Base-by-base conservation (phyloP, 495 filamentous ascomycete species). In the Neurospora intermedia region DNA sequence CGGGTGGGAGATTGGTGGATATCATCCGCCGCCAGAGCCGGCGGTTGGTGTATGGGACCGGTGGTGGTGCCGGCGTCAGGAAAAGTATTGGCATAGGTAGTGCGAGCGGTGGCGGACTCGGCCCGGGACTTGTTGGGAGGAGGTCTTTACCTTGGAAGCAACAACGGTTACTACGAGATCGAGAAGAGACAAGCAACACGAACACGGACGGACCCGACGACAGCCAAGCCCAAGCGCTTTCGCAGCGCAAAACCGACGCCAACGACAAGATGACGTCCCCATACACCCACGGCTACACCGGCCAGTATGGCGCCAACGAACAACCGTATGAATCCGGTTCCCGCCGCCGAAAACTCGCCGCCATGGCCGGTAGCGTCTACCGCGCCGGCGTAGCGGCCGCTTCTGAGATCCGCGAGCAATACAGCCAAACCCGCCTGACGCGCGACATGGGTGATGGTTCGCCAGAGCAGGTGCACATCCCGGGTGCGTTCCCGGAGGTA, bases 391-490 rank as follows among this genome's bases (percentile, higher is more conserved):
- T 96, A 38, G 93, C 92, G 45, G 93, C 94, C 41, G 96, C 95
- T 23, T 96, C 94, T 75, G 94, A 98, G 82, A 81, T 98, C 74
- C 88, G 93, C 72, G 94, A 98, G 82, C 89, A 90, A 40, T 99
- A 99, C 80, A 89, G 93, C 62, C 94, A 98, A 80, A 86, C 85
- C 15, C 85, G 88, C 73, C 84, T 87, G 43, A 78, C 81, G 23
- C 72, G 81, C 6, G 85, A 90, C 42, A 62, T 62, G 23, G 27
- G 54, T 13, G 54, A 62, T 35, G 27, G 54, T 1, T 62, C 54
- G 54, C 86, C 89, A 59, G 85, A 88, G 46, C 81, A 86, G 69
- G 78, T 82, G 20, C 85, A 87, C 39, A 91, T 91, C n/a, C 91
- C 92, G 0, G 92, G 90, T 2, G 86, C 91, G 6, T 97, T 94